Conservation (phyloP, 139 green algal species). For the Trebouxia sp. region DNA sequence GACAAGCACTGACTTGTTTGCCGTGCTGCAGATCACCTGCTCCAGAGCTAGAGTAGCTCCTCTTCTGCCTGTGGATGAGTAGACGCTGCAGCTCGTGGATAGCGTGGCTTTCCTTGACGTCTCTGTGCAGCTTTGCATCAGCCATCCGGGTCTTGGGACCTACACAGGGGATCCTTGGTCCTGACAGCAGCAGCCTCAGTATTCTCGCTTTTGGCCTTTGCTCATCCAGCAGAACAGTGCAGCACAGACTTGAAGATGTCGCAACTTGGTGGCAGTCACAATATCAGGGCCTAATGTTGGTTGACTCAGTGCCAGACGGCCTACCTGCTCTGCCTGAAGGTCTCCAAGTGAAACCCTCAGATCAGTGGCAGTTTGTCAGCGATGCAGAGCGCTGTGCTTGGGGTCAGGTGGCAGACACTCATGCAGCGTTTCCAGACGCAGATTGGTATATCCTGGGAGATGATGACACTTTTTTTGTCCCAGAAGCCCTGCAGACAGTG, state of each 20-base stretch:
- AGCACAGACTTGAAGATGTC: background rate
- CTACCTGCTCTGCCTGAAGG: background rate
- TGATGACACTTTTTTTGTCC: slow-evolving; percentile 9
- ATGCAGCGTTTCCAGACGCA: background rate
- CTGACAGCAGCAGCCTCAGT: background rate
- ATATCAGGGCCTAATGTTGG: background rate
- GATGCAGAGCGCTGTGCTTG: slow-evolving; percentile 1
- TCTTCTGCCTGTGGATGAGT: too few species aligned
- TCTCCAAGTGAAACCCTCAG: background rate
- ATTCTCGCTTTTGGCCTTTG: background rate
- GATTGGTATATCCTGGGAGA: slow-evolving; percentile 17
- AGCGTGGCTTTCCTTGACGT: too few species aligned
- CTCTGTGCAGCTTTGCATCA: too few species aligned
- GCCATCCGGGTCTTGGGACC: too few species aligned
- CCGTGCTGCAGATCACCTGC: too few species aligned
- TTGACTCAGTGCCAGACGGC: background rate
- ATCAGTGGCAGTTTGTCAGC: slow-evolving; percentile 17
- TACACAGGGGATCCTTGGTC: too few species aligned
- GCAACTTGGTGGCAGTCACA: slow-evolving; percentile 9
- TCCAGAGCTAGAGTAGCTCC: too few species aligned
- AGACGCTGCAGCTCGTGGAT: too few species aligned
- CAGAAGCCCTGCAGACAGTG: background rate
- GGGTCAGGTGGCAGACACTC: background rate
- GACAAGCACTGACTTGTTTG: too few species aligned
- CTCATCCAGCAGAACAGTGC: background rate